Evolutionary conservation across 306 rosid genomes (phyloP).

Genomic region (Carpinus viminea): DNA sequence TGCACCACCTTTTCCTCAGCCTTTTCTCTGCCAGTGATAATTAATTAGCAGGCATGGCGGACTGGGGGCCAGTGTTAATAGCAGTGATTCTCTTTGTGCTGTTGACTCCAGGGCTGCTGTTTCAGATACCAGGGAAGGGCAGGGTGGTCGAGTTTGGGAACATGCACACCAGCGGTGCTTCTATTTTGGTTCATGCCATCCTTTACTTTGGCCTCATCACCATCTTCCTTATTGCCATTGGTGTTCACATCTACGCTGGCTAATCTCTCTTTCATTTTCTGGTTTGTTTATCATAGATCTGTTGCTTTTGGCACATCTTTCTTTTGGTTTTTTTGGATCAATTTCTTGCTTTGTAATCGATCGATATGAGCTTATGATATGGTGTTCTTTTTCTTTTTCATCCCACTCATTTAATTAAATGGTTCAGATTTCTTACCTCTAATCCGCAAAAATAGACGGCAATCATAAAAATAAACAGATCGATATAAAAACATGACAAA

Average conservation of each 20-base stretch:
- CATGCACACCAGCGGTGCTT: slow-evolving; percentile 75
- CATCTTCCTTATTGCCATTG: slow-evolving; percentile 65
- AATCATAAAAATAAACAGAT: no score
- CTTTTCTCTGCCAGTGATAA: neutral
- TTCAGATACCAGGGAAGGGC: slow-evolving; percentile 68
- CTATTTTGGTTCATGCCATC: slow-evolving; percentile 73
- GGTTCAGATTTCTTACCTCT: no score
- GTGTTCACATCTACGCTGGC: slow-evolving; percentile 71
- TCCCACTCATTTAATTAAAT: no score
- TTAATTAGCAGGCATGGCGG: slow-evolving; percentile 48
- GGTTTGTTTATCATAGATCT: neutral
- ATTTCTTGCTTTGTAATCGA: no score
- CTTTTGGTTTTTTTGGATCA: no score
- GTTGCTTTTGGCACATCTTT: neutral
- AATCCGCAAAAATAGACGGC: no score
- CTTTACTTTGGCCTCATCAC: slow-evolving; percentile 85
- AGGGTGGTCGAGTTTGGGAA: slow-evolving; percentile 63
- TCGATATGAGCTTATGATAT: no score
- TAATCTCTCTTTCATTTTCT: slow-evolving; percentile 8
- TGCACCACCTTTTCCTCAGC: neutral
- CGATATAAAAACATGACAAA: no score
- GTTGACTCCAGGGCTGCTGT: slow-evolving; percentile 64
- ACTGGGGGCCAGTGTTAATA: slow-evolving; percentile 81
- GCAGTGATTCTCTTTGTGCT: slow-evolving; percentile 77
- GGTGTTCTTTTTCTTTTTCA: no score